Base-by-base conservation (phyloP, 1,139 yeast species). In the Suhomyces coccinellae region DNA sequence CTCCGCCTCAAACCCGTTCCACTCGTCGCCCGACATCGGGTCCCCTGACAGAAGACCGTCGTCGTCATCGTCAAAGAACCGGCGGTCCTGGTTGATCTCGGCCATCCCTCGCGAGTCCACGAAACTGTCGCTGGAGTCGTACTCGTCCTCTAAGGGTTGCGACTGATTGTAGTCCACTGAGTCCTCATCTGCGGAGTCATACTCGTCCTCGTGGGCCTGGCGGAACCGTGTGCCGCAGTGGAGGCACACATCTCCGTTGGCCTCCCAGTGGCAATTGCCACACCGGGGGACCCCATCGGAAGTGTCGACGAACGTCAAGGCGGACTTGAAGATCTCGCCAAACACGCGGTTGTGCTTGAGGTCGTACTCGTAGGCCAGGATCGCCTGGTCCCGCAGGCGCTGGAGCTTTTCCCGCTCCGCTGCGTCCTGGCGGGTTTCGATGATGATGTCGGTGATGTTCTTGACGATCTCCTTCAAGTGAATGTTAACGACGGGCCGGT, bases 201-300 rank as follows among this genome's bases (percentile, higher is more conserved):
- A 63, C 13, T 50, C 52, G 36, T 65, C 69, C 24, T 57, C 62
- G 12, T 61, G 52, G 0, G 71, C 63, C n/a, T 56, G 50, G 24
- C 71, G 56, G 48, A 75, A 70, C 24, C 72, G 55, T 2, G 73
- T 63, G 3, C 80, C 79, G 58, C 88, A 83, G 52, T 80, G 80
- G 7, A 75, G 65, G 54, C 88, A 83, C 32, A 61, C 65, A 5
- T 71, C 63, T 0, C 85, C 84, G 50, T 72, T 76, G 3, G 86
- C 82, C 59, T 88, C 96, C 95, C 95, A 87, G 55, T 83, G 88
- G 61, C 96, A 88, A 45, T 78, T 75, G 2, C 88, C 81, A 59
- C 96, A 88, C 45, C 96, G 67, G 0, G 86, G 81, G 7, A 88
- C 90, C 2, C 91, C 93, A 59, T 88, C 96, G 22, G 82, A 83